phyloP scores from a whole-genome alignment of 768 basidiomycete species.

The Termitomyces sp. region DNA sequence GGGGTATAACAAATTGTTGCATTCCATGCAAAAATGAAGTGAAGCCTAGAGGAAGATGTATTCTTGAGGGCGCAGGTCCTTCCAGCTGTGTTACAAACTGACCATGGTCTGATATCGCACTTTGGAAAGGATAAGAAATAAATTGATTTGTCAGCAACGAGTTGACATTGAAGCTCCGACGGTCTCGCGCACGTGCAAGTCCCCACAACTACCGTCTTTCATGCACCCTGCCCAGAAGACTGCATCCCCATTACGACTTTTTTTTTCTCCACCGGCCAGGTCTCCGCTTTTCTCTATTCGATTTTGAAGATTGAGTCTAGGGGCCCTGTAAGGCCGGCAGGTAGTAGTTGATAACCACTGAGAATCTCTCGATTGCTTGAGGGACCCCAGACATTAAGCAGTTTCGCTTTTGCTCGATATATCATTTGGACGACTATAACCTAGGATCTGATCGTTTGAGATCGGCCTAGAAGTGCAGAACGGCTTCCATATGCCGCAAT shows the following conservation, averaged over 20 bases:
- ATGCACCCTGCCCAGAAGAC: too few species aligned
- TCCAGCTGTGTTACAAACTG: neutral
- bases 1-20: slow-evolving; percentile 92
- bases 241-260: too few species aligned
- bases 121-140: neutral
- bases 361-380: neutral
- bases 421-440: neutral
- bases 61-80: neutral
- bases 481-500: too few species aligned
- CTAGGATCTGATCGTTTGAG: too few species aligned
- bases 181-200: neutral
- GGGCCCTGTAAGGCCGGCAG: too few species aligned
- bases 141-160: neutral
- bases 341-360: neutral
- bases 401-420: neutral
- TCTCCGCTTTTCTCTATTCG: neutral
- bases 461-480: too few species aligned
- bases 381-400: too few species aligned
- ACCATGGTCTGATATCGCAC: slow-evolving; percentile 1
- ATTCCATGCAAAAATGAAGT: slow-evolving; percentile 89
- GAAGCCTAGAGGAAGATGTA: slow-evolving; percentile 47
- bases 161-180: neutral
- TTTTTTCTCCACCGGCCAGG: neutral
- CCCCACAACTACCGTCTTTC: too few species aligned
- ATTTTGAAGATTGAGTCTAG: too few species aligned